phyloP scores from a whole-genome alignment of 2,329 filamentous ascomycete species.

The Thielaviopsis euricoi region DNA sequence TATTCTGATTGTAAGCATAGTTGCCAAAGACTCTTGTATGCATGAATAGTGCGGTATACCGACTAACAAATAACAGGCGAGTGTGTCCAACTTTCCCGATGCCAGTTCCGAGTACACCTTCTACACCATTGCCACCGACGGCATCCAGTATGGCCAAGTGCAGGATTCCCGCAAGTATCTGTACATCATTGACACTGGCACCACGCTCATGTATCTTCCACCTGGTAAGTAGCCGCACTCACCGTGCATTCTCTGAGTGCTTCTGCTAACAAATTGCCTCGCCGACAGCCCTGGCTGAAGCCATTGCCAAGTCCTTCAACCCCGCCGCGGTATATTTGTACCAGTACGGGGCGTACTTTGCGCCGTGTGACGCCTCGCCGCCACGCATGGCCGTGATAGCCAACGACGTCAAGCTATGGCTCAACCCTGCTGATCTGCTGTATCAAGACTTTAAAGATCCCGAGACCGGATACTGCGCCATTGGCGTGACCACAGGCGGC shows the following conservation, averaged over 20 bases:
- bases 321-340: constrained; percentile 30
- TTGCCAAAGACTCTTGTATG: neutral
- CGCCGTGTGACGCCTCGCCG: constrained; percentile 28
- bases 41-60: neutral
- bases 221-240: constrained; percentile 21
- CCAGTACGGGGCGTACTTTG: constrained; percentile 32
- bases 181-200: constrained; percentile 36
- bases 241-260: neutral
- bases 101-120: constrained; percentile 27
- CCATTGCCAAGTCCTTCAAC: constrained; percentile 29
- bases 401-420: constrained; percentile 25
- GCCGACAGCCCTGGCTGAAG: constrained; percentile 26
- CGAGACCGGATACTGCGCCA: constrained; percentile 30
- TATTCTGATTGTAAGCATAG: constrained; percentile 27
- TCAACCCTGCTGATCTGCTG: constrained; percentile 33
- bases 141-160: constrained; percentile 27
- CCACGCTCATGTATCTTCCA: constrained; percentile 33
- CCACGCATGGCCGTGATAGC: constrained; percentile 30
- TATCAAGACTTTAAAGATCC: constrained; percentile 27
- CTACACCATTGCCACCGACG: constrained; percentile 36
- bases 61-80: constrained; percentile 22
- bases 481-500: constrained; percentile 28
- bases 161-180: constrained; percentile 27
- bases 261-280: neutral
- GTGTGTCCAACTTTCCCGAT: constrained; percentile 19